Conservation (phyloP, 495 filamentous ascomycete genomes). For the Terfezia claveryi region DNA sequence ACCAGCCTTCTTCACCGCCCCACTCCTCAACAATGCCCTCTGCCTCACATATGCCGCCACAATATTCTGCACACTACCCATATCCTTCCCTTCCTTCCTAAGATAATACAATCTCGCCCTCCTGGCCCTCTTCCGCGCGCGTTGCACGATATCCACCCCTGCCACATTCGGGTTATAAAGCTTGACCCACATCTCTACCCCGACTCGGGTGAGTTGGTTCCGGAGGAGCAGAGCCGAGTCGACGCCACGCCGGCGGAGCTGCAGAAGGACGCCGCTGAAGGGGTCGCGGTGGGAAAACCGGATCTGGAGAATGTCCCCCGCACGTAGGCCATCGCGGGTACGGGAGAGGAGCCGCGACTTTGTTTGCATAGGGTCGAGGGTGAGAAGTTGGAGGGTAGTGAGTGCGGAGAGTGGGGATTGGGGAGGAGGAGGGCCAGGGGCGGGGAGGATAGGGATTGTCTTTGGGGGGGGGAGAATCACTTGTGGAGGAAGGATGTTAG, state of each 20-base stretch:
- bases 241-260: conserved; percentile 60
- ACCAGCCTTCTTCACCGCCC: neutral
- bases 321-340: conserved; percentile 50
- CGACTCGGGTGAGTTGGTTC: conserved; percentile 56
- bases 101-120: conserved; percentile 82
- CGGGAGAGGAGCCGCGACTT: conserved; percentile 62
- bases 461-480: conserved; percentile 26
- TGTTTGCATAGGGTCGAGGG: conserved; percentile 64
- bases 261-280: conserved; percentile 68
- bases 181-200: conserved; percentile 98
- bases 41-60: conserved; percentile 43
- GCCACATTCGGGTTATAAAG: conserved; percentile 70
- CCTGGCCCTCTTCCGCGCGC: conserved; percentile 53
- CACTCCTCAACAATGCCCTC: neutral
- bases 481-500: no score
- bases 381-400: conserved; percentile 38
- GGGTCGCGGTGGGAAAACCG: conserved; percentile 58
- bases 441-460: conserved; percentile 1
- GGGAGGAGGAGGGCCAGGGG: conserved; percentile 14
- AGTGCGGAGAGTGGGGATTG: conserved; percentile 34
- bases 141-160: conserved; percentile 84
- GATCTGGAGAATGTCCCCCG: conserved; percentile 80
- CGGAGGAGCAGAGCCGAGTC: conserved; percentile 72
- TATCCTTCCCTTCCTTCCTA: conserved; percentile 49
- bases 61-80: conserved; percentile 47